Evolutionary conservation across 164 flowering plant species (phyloP).

Genomic region (Annona cherimola): DNA sequence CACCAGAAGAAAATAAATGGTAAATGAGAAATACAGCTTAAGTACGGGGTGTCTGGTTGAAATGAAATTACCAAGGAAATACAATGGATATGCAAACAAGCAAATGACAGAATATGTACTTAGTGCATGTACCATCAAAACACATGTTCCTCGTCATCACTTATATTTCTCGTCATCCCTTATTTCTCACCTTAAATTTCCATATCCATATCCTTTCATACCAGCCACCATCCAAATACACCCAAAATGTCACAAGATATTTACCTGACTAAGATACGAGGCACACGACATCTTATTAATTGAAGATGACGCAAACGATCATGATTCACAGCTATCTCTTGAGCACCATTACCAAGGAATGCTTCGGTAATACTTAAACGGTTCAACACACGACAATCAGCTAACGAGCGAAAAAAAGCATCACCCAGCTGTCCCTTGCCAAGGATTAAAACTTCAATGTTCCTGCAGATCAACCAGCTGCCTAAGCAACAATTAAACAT

Average conservation of each 20-base stretch:
- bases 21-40: background rate
- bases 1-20: background rate
- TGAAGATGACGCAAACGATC: constrained; percentile 68
- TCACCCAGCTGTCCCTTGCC: constrained; percentile 76
- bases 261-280: constrained; percentile 79
- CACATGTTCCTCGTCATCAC: background rate
- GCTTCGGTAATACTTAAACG: constrained; percentile 59
- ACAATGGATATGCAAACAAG: background rate
- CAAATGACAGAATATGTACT: background rate
- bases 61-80: background rate
- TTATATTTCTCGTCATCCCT: background rate
- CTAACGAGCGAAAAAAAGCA: constrained; percentile 59
- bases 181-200: background rate
- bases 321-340: constrained; percentile 71
- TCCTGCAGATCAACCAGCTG: constrained; percentile 36
- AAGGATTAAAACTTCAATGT: constrained; percentile 59
- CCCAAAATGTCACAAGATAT: background rate
- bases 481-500: constrained; percentile 9
- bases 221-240: background rate
- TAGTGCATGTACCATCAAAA: background rate
- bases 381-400: constrained; percentile 61
- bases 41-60: too few species aligned
- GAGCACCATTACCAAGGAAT: constrained; percentile 72
- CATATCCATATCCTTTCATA: background rate
- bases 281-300: constrained; percentile 73